Percentiles rank a stretch among this genome's conserved stretches.
Evolutionary conservation across 345 rosid species (phyloP).

Genomic region (Gossypium rotundifolium): DNA sequence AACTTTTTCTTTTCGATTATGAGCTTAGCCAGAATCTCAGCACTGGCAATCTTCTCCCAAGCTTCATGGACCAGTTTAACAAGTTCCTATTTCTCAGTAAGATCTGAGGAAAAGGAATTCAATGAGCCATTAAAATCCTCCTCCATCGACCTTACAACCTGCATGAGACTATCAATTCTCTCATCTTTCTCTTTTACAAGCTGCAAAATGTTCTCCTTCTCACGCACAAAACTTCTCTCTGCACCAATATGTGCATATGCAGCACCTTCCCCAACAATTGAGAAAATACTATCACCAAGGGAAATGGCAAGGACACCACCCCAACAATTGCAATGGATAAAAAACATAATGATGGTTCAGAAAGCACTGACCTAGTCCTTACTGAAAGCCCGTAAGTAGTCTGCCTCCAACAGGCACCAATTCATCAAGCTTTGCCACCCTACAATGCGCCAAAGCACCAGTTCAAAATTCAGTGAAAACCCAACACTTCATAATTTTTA

Average conservation of each 20-base stretch:
- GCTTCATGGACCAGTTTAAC: slow-evolving; percentile 38
- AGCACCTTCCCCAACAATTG: slow-evolving; percentile 23
- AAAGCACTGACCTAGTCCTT: too few relatives aligned
- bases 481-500: too few relatives aligned
- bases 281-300: too few relatives aligned
- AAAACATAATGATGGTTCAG: too few relatives aligned
- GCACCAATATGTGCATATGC: slow-evolving; percentile 37
- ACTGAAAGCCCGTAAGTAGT: too few relatives aligned
- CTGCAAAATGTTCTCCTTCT: slow-evolving; percentile 33
- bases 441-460: too few relatives aligned
- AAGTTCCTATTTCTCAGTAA: slow-evolving; percentile 50
- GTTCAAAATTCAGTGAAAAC: too few relatives aligned
- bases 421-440: too few relatives aligned
- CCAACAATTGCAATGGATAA: too few relatives aligned
- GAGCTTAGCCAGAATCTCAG: slow-evolving; percentile 46
- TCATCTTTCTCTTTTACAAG: slow-evolving; percentile 38
- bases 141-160: slow-evolving; percentile 30
- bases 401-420: too few relatives aligned
- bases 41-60: slow-evolving; percentile 55
- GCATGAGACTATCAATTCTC: slow-evolving; percentile 38
- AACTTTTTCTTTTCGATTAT: slow-evolving; percentile 62
- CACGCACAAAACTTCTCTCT: slow-evolving; percentile 37
- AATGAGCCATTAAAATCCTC: slow-evolving; percentile 31
- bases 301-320: too few relatives aligned
- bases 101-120: slow-evolving; percentile 39